Evolutionary conservation across 176 grass and related monocot species (phyloP).

Genomic region (Eragrostis nindensis): DNA sequence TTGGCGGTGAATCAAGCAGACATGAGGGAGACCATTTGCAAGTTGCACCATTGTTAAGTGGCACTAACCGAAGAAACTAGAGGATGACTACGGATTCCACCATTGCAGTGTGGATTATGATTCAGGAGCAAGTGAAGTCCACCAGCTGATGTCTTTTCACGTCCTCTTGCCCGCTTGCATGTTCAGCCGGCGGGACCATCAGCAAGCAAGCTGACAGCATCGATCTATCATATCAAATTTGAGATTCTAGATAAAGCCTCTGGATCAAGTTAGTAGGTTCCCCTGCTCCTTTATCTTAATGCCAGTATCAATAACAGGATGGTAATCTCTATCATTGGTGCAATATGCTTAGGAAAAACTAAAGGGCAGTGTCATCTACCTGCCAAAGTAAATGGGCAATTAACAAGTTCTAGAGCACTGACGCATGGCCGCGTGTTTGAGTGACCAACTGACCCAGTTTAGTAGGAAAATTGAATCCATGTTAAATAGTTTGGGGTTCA

Average conservation of each 20-base stretch:
- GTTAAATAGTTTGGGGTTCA: neutral
- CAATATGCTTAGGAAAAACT: neutral
- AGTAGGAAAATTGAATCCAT: no score
- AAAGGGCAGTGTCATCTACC: neutral
- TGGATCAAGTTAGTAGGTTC: neutral
- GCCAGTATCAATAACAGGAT: no score
- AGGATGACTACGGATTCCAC: constrained; percentile 39
- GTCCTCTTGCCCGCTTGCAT: neutral
- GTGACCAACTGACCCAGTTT: neutral
- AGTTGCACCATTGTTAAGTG: constrained; percentile 21
- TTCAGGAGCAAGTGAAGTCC: constrained; percentile 31
- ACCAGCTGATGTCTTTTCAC: neutral
- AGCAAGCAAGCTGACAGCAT: neutral
- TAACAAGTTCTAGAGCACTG: neutral
- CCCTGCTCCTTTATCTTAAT: no score
- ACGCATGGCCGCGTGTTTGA: neutral
- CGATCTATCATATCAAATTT: neutral
- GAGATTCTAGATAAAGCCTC: neutral
- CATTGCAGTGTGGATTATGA: constrained; percentile 18
- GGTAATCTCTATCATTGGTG: neutral
- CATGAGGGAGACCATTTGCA: constrained; percentile 7
- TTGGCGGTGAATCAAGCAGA: constrained; percentile 6
- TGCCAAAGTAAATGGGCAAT: neutral
- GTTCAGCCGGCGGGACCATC: neutral
- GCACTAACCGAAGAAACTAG: neutral